A percentile compares a stretch with the other conserved stretches of the same genome.
These are phyloP conservation scores for Funneliformis caledonium DNA, from an alignment of 371 early-diverging fungal genomes.

Conservation along the genomic window DNA sequence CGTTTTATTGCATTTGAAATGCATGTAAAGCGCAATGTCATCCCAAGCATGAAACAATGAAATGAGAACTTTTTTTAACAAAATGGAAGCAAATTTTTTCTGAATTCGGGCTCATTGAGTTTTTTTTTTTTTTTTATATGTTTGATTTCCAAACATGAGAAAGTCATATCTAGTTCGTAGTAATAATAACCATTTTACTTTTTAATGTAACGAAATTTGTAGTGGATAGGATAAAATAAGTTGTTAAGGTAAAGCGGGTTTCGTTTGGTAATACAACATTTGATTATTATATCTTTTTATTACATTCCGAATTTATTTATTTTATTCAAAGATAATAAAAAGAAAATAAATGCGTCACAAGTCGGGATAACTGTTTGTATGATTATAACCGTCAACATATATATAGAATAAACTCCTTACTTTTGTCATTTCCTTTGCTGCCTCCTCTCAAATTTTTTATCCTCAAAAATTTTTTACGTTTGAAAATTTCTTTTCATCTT, in stretches of 20 bases:
- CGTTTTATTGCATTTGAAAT: no score
- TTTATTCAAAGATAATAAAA: background rate
- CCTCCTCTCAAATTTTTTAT: background rate
- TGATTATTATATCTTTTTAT: background rate
- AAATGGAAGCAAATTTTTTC: background rate
- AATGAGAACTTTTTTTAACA: background rate
- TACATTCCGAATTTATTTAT: background rate
- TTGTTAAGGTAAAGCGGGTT: background rate
- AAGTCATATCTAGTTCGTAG: background rate
- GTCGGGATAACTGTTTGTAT: background rate
- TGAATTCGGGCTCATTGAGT: background rate
- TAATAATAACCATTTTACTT: background rate
- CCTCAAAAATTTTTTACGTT: background rate
- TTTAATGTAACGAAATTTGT: background rate
- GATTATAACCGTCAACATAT: background rate
- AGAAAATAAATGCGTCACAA: background rate
- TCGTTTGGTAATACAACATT: slow-evolving; percentile 1
- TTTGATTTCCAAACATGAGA: background rate
- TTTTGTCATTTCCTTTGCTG: no score
- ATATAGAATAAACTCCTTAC: no score
- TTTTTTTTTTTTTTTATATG: background rate
- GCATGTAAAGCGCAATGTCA: no score
- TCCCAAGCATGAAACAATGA: background rate
- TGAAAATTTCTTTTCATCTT: no score
- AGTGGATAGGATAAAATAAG: background rate